Evolutionary conservation across 257 asterid genomes (phyloP).

Genomic region (Gentiana macrophylla): DNA sequence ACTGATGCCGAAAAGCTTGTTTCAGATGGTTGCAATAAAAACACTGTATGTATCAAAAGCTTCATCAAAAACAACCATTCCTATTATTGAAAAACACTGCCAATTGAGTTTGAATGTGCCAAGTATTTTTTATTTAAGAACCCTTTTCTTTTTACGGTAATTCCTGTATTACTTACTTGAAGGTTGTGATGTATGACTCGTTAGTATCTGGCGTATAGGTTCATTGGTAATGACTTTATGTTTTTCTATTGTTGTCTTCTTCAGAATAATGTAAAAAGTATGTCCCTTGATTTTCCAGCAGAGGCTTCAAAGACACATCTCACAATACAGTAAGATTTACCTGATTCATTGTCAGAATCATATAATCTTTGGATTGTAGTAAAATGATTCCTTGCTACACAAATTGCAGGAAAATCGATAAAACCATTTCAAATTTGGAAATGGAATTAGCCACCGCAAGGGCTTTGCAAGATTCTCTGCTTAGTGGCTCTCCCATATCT

Average conservation of each 20-base stretch:
- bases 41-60: slow-evolving; percentile 38
- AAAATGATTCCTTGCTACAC: slow-evolving; percentile 11
- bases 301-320: slow-evolving; percentile 47
- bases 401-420: slow-evolving; percentile 58
- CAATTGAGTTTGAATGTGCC: too few relatives aligned
- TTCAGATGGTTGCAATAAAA: slow-evolving; percentile 49
- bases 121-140: too few relatives aligned
- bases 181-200: not conserved
- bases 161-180: not conserved
- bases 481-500: slow-evolving; percentile 72
- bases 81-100: too few relatives aligned
- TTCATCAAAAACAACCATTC: not conserved
- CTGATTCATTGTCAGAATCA: slow-evolving; percentile 7
- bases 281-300: slow-evolving; percentile 32
- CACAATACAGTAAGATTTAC: slow-evolving; percentile 50
- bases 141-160: not conserved
- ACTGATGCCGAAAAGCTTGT: slow-evolving; percentile 34
- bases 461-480: slow-evolving; percentile 73
- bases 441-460: slow-evolving; percentile 88
- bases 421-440: slow-evolving; percentile 76
- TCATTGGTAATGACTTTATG: slow-evolving; percentile 1
- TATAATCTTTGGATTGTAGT: slow-evolving; percentile 2
- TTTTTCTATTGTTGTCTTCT: slow-evolving; percentile 13
- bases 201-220: not conserved
- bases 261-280: slow-evolving; percentile 34